phyloP scores from a whole-genome alignment of 202 grass and related monocot species.

The Musa balbisiana region DNA sequence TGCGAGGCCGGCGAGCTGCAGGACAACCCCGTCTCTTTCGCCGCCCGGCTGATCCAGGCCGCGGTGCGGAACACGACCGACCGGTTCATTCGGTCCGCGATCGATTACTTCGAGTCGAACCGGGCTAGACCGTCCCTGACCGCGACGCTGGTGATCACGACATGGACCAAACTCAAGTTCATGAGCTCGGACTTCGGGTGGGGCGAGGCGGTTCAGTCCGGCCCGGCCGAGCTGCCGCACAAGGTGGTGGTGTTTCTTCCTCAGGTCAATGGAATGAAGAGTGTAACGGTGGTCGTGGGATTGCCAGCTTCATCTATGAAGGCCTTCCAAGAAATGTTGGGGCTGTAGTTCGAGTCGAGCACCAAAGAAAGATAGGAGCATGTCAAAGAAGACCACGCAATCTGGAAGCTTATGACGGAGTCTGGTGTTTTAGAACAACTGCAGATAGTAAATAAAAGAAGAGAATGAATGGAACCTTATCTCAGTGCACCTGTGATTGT shows the following conservation, averaged over 20 bases:
- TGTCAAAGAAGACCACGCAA: too few species aligned
- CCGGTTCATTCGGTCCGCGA: constrained; percentile 38
- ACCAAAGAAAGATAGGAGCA: too few species aligned
- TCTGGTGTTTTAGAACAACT: too few species aligned
- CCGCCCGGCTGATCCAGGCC: constrained; percentile 12
- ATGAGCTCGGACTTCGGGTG: constrained; percentile 36
- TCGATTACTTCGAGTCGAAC: constrained; percentile 39
- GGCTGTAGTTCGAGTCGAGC: background rate
- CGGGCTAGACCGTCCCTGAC: constrained; percentile 22
- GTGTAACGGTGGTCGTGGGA: constrained; percentile 27
- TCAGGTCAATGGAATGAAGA: constrained; percentile 23
- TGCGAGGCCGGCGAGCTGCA: constrained; percentile 28
- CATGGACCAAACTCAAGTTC: constrained; percentile 40
- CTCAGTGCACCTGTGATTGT: too few species aligned
- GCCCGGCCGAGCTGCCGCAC: constrained; percentile 38
- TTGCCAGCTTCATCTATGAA: constrained; percentile 40
- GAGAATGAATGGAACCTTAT: too few species aligned
- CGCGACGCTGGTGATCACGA: constrained; percentile 33
- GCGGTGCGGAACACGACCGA: constrained; percentile 29
- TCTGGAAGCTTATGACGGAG: too few species aligned
- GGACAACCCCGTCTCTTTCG: constrained; percentile 24
- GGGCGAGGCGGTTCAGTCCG: constrained; percentile 30
- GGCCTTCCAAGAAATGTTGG: constrained; percentile 33
- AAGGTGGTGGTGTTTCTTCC: constrained; percentile 33
- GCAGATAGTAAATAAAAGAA: too few species aligned